Evolutionary conservation across 2,329 filamentous ascomycete species (phyloP), one percentile per base, ranked within the genome.

Genomic region (Trichophyton simii): DNA sequence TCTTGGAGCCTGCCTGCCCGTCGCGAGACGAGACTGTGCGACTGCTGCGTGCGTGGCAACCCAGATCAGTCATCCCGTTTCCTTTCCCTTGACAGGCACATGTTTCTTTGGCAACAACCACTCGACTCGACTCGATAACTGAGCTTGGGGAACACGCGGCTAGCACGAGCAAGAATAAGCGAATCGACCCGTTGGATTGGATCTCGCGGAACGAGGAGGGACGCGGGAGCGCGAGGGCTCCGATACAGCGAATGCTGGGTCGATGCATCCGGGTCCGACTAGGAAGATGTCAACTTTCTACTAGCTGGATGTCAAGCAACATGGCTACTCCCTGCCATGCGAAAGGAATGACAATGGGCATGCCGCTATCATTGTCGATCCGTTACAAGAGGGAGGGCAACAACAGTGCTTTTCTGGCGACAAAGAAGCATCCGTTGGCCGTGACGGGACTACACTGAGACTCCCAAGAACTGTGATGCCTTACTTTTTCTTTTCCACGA

Each of bases 201-300:
- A 54, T 54, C 48, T 54, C n/a, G 48, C 48, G 48, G 48, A 54
- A 54, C 48, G 48, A 54, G 48, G 28, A 44, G 41, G 28, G 28
- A 54, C 22, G 48, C 48, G 48, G 48, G 48, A 54, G 22, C 22
- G 48, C 28, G 48, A 54, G 48, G 28, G 48, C 15, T 54, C 48
- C 48, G 48, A 31, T 54, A 54, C 48, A 54, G 48, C 48, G 48
- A 54, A 54, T 54, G 28, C n/a, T 54, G 28, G 48, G 48, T 22
- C 28, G 22, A 31, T 11, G 11, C 48, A 54, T 44, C n/a, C 41
- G 34, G 34, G 11, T 36, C 8, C 34, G 34, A 36, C 34, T 6
- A 36, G 34, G 34, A 36, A 36, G 34, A 36, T 3, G 34, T 15
- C n/a, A 15, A n/a, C 15, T 41, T 13, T 5, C 4, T 1, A 41